These are phyloP conservation scores for Coleophoma cylindrospora DNA, from an alignment of 2,329 filamentous ascomycete species.

Conservation along the genomic window DNA sequence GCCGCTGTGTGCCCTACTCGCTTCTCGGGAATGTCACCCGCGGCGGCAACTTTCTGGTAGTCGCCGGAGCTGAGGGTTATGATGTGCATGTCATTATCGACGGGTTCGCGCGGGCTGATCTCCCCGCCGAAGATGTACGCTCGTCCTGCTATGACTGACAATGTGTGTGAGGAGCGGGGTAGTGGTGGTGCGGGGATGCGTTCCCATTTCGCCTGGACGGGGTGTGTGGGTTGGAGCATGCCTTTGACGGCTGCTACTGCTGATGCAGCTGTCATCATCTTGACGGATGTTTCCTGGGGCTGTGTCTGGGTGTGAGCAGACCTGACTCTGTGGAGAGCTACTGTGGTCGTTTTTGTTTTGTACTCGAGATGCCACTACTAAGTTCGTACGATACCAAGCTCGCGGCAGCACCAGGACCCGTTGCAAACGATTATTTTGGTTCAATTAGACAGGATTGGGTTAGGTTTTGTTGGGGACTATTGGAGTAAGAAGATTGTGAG, in stretches of 20 bases:
- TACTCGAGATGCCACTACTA: too few species aligned
- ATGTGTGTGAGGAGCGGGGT: slow-evolving; percentile 68
- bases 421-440: too few species aligned
- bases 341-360: too few species aligned
- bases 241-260: slow-evolving; percentile 15
- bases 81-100: slow-evolving; percentile 69
- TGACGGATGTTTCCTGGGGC: slow-evolving; percentile 3
- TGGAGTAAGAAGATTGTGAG: too few species aligned
- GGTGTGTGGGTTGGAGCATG: slow-evolving; percentile 20
- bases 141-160: slow-evolving; percentile 54
- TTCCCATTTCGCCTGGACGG: slow-evolving; percentile 54
- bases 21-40: slow-evolving; percentile 52
- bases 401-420: too few species aligned
- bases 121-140: slow-evolving; percentile 77
- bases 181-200: slow-evolving; percentile 49
- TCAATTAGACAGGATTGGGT: too few species aligned
- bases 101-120: slow-evolving; percentile 56
- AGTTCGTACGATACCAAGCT: too few species aligned
- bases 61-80: slow-evolving; percentile 53
- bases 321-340: too few species aligned
- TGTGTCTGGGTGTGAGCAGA: neutral
- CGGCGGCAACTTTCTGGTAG: slow-evolving; percentile 47
- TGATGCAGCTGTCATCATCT: slow-evolving; percentile 22
- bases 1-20: slow-evolving; percentile 71
- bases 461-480: too few species aligned